A percentile compares a stretch with the other conserved stretches of the same genome.
phyloP scores from a whole-genome alignment of 805 yeast species.

The Lipomyces spencermartinsiae region DNA sequence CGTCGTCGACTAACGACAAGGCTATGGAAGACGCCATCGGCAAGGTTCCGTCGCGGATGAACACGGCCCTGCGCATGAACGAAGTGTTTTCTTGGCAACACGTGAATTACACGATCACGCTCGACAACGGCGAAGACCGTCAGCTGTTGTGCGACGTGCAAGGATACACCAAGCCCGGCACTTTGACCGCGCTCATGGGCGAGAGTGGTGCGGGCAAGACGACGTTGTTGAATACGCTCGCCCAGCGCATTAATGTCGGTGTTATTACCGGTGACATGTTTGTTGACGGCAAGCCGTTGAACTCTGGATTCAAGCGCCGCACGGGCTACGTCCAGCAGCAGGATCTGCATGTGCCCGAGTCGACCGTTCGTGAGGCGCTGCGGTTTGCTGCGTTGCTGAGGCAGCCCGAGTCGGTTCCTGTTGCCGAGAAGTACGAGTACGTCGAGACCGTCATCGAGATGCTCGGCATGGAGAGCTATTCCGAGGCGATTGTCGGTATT shows the following conservation, averaged over 20 bases:
- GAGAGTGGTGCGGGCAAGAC: constrained; percentile 90
- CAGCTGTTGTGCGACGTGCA: constrained; percentile 56
- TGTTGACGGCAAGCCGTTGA: constrained; percentile 71
- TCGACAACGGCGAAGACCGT: constrained; percentile 48
- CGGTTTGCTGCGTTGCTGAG: constrained; percentile 74
- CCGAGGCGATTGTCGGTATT: constrained; percentile 81
- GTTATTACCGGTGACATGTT: constrained; percentile 73
- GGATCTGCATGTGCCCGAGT: constrained; percentile 71
- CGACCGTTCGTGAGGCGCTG: constrained; percentile 78
- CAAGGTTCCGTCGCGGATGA: constrained; percentile 25
- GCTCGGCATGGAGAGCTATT: constrained; percentile 70
- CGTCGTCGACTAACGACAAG: constrained; percentile 8
- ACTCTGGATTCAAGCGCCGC: constrained; percentile 71
- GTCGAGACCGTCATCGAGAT: constrained; percentile 71
- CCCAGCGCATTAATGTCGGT: constrained; percentile 74
- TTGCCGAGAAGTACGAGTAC: constrained; percentile 65
- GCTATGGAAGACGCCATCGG: constrained; percentile 42
- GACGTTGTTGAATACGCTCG: constrained; percentile 72
- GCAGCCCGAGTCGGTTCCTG: constrained; percentile 65
- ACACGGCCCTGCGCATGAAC: constrained; percentile 22
- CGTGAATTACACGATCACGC: constrained; percentile 62
- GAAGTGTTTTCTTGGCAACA: constrained; percentile 65
- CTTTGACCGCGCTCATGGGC: constrained; percentile 83
- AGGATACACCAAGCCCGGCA: constrained; percentile 83
- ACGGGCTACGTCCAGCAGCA: constrained; percentile 86